A percentile compares a stretch with the other conserved stretches of the same genome.
phyloP scores from a whole-genome alignment of 176 grass and related monocot genomes.

The Zoysia japonica region DNA sequence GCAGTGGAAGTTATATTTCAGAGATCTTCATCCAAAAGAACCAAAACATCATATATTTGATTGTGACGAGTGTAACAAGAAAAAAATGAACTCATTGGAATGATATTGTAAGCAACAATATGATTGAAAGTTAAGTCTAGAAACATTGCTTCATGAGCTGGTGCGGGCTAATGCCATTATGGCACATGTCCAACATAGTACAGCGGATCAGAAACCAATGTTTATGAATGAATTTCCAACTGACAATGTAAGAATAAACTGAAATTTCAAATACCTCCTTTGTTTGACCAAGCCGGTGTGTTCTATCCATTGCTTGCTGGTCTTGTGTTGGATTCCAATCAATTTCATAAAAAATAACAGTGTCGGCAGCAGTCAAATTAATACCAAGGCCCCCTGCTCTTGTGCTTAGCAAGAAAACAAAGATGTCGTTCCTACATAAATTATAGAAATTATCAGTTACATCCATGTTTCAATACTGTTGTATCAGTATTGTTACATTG shows the following conservation, averaged over 20 bases:
- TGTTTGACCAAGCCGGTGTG: conserved; percentile 93
- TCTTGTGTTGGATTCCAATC: conserved; percentile 99
- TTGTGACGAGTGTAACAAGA: background rate
- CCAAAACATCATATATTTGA: background rate
- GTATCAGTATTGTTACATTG: background rate
- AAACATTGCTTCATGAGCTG: background rate
- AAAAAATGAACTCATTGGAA: background rate
- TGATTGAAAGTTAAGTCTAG: background rate
- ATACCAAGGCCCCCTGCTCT: conserved; percentile 98
- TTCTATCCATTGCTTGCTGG: conserved; percentile 99
- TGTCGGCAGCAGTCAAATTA: conserved; percentile 98
- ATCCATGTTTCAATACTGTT: conserved; percentile 39
- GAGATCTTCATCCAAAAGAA: background rate
- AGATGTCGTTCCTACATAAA: conserved; percentile 90
- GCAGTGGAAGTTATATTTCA: background rate
- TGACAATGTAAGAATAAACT: conserved; percentile 23
- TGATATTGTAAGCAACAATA: background rate
- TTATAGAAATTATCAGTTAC: conserved; percentile 24
- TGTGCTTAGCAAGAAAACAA: conserved; percentile 99
- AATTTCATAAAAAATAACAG: conserved; percentile 99
- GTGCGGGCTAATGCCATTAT: background rate
- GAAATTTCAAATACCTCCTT: conserved; percentile 69
- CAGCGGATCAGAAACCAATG: background rate
- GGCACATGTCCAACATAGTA: background rate
- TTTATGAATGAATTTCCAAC: background rate